Percentiles rank a stretch among this genome's conserved stretches.
phyloP scores from a whole-genome alignment of 352 stramenopile species.

The Chrysophaeum taylorii region DNA sequence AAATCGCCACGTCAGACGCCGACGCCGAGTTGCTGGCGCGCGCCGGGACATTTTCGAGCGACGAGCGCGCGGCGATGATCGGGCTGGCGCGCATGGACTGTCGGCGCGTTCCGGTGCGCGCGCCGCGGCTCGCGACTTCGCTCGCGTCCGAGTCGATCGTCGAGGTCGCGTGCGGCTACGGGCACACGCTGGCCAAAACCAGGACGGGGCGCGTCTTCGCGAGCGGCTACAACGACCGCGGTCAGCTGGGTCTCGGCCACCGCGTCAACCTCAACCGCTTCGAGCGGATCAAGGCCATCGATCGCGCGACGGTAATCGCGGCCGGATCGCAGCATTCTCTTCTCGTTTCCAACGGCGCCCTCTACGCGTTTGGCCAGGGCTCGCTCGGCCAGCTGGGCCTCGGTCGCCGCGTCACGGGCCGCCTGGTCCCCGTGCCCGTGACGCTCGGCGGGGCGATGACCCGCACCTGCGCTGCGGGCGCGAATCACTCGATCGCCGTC shows the following conservation, averaged over 20 bases:
- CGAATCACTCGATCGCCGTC: slow-evolving; percentile 25
- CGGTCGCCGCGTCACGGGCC: slow-evolving; percentile 8
- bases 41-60: slow-evolving; percentile 11
- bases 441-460: slow-evolving; percentile 15
- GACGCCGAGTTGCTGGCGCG: slow-evolving; percentile 9
- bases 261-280: slow-evolving; percentile 20
- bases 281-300: slow-evolving; percentile 4
- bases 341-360: background rate
- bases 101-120: background rate
- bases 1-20: slow-evolving; percentile 9
- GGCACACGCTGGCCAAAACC: slow-evolving; percentile 30
- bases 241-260: slow-evolving; percentile 33
- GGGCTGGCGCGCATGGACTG: background rate
- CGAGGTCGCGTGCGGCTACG: slow-evolving; percentile 29
- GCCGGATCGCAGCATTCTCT: slow-evolving; percentile 22
- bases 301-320: slow-evolving; percentile 15
- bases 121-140: slow-evolving; percentile 11
- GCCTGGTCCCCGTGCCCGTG: slow-evolving; percentile 14
- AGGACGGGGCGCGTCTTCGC: slow-evolving; percentile 29
- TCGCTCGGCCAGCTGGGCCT: slow-evolving; percentile 26
- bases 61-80: background rate
- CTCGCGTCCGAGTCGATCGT: slow-evolving; percentile 17
- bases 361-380: slow-evolving; percentile 28
- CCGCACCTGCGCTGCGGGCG: background rate
- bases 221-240: slow-evolving; percentile 35